These are phyloP conservation scores for Fimicolochytrium jonesii DNA, from an alignment of 192 early-diverging fungal genomes.

Conservation along the genomic window DNA sequence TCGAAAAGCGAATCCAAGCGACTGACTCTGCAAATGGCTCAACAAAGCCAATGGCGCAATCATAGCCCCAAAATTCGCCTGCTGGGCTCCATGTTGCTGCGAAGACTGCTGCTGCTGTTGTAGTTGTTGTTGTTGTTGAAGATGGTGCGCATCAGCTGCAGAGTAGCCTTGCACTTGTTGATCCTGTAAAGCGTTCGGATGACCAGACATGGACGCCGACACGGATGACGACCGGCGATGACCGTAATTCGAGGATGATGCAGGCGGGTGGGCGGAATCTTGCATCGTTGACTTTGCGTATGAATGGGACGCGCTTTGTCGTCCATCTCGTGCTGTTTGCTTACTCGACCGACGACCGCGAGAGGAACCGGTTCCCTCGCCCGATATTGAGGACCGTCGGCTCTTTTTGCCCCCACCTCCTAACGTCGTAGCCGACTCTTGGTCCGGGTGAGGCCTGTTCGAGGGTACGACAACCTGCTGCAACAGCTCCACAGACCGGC, in stretches of 20 bases:
- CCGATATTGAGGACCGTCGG: neutral
- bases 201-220: too few relatives aligned
- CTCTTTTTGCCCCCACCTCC: neutral
- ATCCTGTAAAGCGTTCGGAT: too few relatives aligned
- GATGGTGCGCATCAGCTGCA: neutral
- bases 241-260: neutral
- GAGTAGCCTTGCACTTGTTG: neutral
- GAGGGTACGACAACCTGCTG: neutral
- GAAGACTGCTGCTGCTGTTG: neutral
- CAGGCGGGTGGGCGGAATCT: neutral
- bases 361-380: neutral
- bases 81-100: neutral
- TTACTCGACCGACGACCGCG: neutral
- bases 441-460: neutral
- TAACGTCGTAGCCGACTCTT: neutral
- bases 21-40: slow-evolving; percentile 3
- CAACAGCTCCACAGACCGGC: slow-evolving; percentile 8
- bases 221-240: neutral
- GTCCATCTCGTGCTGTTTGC: neutral
- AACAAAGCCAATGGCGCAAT: slow-evolving; percentile 2
- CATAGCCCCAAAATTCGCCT: too few relatives aligned
- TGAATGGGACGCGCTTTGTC: neutral
- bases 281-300: neutral
- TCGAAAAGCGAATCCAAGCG: slow-evolving; percentile 6
- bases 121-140: neutral